Base-by-base conservation (phyloP, 331 rosid genomes). In the Arachis monticola region DNA sequence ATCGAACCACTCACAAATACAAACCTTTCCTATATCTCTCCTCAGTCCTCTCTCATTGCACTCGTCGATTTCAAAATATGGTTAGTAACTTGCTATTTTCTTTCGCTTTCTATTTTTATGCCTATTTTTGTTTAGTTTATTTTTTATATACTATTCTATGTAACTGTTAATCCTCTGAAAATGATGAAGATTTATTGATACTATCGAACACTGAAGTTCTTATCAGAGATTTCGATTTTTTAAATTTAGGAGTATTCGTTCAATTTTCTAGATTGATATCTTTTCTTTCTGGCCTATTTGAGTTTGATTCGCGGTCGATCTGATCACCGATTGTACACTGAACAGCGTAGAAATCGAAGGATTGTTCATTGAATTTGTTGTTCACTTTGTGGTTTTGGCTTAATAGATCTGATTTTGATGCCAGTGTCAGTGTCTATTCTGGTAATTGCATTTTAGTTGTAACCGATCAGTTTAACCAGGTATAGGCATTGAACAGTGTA, bases 401-500 rank as follows among this genome's bases (percentile, higher is more conserved):
- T 51, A 46, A 76, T 57, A 70, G 88, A 84, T 84, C 83, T 74
- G 79, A 74, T 73, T 64, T 50, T 13, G 60, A 45, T 17, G 2
- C 56, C 48, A 17, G 45, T 47, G 68, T 32, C 52, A 27, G 69
- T 59, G 65, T 83, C 62, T 42, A 72, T n/a, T 64, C 51, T 80
- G 13, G 35, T 35, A 4, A 51, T 74, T 56, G 17, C 78, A 35
- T 69, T 78, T 50, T 73, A 7, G 45, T 22, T 22, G 48, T 69
- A 35, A 51, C 73, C 10, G 71, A 55, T 40, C 74, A 3, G 13
- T 50, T 65, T 50, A 12, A 70, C 3, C 30, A 35, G 51, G 11
- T 46, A 46, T 46, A 2, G 12, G n/a, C 3, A 10, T 12, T 48
- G 53, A 48, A 48, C n/a, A 48, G 53, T 12, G 12, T 48, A 7